Percentiles rank a stretch among this genome's conserved stretches.
Evolutionary conservation across 257 asterid genomes (phyloP).

Genomic region (Avicennia marina): DNA sequence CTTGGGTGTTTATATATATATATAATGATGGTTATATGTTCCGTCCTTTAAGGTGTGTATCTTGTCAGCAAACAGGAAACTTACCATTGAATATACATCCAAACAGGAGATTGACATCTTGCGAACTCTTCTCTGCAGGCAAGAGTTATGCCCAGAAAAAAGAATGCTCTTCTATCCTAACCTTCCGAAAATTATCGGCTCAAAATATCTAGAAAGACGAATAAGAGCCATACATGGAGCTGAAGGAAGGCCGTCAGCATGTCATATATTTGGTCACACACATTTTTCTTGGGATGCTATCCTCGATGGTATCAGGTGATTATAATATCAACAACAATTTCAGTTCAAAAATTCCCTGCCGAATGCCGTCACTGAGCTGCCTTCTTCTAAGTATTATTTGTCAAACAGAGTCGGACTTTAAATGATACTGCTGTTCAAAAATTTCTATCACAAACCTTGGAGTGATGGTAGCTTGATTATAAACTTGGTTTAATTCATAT

Average conservation of each 20-base stretch:
- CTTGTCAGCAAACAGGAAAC: no score
- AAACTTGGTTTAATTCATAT: no score
- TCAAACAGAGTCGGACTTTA: no score
- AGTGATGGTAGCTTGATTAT: no score
- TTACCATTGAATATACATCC: no score
- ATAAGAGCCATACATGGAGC: slow-evolving; percentile 63
- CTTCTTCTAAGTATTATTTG: neutral
- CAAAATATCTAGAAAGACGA: slow-evolving; percentile 69
- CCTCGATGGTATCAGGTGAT: slow-evolving; percentile 75
- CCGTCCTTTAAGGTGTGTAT: no score
- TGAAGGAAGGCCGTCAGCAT: slow-evolving; percentile 42
- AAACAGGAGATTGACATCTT: slow-evolving; percentile 5
- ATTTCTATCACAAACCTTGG: no score
- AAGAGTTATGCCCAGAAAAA: slow-evolving; percentile 90
- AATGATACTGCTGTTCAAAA: no score
- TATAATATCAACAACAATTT: neutral
- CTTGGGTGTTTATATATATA: no score
- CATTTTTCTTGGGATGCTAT: slow-evolving; percentile 87
- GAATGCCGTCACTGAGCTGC: neutral
- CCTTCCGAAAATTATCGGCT: slow-evolving; percentile 82
- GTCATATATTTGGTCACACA: slow-evolving; percentile 91
- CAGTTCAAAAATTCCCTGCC: neutral
- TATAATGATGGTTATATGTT: no score
- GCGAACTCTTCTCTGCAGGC: slow-evolving; percentile 43
- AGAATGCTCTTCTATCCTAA: slow-evolving; percentile 94